These are phyloP conservation scores for Euphorbia peplus DNA, from an alignment of 345 rosid species.

Conservation along the genomic window DNA sequence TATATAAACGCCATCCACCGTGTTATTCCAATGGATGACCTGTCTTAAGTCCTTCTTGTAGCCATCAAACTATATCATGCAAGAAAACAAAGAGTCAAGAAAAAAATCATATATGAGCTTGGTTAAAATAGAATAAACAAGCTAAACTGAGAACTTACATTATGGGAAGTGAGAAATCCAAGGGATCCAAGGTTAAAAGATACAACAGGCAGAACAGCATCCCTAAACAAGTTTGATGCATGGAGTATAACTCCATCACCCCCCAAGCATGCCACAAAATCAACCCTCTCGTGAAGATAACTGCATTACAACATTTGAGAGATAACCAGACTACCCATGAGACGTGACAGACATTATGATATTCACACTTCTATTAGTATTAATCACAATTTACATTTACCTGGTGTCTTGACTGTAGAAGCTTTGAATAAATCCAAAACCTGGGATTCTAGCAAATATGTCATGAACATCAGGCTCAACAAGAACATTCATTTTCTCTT, in stretches of 20 bases:
- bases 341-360: conserved; percentile 6
- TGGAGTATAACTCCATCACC: conserved; percentile 98
- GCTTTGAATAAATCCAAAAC: conserved; percentile 94
- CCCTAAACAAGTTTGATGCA: conserved; percentile 91
- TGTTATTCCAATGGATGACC: conserved; percentile 81
- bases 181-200: conserved; percentile 96
- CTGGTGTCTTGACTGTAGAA: conserved; percentile 97
- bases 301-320: conserved; percentile 36
- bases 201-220: conserved; percentile 91
- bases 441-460: conserved; percentile 94
- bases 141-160: conserved; percentile 42
- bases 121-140: conserved; percentile 4
- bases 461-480: conserved; percentile 99
- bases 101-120: conserved; percentile 1
- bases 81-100: conserved; percentile 2
- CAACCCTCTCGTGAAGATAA: conserved; percentile 97
- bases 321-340: conserved; percentile 11
- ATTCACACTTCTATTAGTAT: conserved; percentile 2
- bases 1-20: conserved; percentile 85
- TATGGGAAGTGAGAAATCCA: conserved; percentile 95
- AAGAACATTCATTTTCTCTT: conserved; percentile 90
- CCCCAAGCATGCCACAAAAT: conserved; percentile 95
- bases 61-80: conserved; percentile 59
- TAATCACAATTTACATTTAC: conserved; percentile 33
- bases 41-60: conserved; percentile 77